A percentile compares a stretch with the other conserved stretches of the same genome.
Evolutionary conservation across 2,329 filamentous ascomycete species (phyloP).

Genomic region (Colletotrichum aenigma): DNA sequence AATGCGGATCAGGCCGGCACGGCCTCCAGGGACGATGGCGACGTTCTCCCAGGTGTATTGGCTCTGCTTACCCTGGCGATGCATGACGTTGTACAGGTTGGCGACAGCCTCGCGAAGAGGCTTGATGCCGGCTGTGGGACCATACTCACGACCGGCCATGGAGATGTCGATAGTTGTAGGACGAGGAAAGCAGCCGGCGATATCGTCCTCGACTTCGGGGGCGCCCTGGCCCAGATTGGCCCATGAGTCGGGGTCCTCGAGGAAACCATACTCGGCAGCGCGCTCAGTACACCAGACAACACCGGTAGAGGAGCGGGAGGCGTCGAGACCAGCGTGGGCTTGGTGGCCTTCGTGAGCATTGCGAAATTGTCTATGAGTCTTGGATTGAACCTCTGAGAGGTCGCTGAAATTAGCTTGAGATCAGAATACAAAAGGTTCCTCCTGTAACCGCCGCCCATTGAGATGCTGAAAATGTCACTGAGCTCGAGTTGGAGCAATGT

Average conservation of each 20-base stretch:
- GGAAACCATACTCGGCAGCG: constrained; percentile 86
- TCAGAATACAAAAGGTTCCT: background rate
- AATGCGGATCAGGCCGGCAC: constrained; percentile 92
- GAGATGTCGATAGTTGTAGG: constrained; percentile 80
- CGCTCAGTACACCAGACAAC: constrained; percentile 93
- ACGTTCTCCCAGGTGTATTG: constrained; percentile 98
- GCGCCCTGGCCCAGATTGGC: constrained; percentile 94
- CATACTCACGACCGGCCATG: constrained; percentile 84
- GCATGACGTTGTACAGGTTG: constrained; percentile 90
- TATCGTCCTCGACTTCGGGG: constrained; percentile 92
- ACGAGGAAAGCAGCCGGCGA: constrained; percentile 84
- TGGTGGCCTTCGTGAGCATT: constrained; percentile 89
- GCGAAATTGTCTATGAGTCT: constrained; percentile 88
- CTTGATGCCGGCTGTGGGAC: constrained; percentile 93
- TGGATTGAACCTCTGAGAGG: constrained; percentile 75
- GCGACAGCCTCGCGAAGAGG: constrained; percentile 88
- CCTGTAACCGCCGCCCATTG: background rate
- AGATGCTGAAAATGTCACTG: constrained; percentile 18
- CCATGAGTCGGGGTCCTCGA: constrained; percentile 82
- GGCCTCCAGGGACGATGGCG: constrained; percentile 91
- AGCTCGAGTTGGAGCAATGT: constrained; percentile 13
- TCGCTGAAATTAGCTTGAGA: constrained; percentile 17
- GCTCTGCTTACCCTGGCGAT: constrained; percentile 84
- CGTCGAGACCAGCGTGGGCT: constrained; percentile 89
- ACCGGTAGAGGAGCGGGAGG: constrained; percentile 85